These are phyloP conservation scores for Neurospora crassa DNA, from an alignment of 2,329 filamentous ascomycete genomes.

Conservation along the genomic window DNA sequence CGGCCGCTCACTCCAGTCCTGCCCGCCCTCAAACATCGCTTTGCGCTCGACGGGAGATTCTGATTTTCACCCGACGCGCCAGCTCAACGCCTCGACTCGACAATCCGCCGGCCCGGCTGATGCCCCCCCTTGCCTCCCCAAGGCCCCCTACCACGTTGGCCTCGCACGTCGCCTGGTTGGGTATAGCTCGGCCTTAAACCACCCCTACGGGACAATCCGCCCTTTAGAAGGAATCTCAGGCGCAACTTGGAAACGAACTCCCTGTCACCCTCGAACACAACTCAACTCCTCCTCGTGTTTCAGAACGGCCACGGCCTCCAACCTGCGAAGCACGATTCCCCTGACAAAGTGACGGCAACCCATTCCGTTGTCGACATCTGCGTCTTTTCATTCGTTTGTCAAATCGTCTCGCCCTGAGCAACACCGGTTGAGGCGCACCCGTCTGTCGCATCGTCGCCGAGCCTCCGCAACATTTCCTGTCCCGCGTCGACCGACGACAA, in stretches of 20 bases:
- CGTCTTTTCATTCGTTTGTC: neutral
- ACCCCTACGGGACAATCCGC: neutral
- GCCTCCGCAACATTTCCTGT: neutral
- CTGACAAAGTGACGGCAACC: conserved; percentile 1
- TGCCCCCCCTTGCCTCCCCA: neutral
- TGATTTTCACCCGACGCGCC: neutral
- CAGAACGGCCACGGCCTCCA: conserved; percentile 16
- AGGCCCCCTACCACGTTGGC: neutral
- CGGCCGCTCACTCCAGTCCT: neutral
- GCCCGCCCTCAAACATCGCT: neutral
- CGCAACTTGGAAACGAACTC: conserved; percentile 13
- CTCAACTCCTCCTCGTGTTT: conserved; percentile 20
- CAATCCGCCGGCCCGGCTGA: neutral
- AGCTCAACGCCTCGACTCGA: neutral
- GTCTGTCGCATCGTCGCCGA: neutral
- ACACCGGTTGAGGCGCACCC: neutral
- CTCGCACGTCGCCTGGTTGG: neutral
- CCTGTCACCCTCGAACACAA: conserved; percentile 17
- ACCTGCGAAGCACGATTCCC: conserved; percentile 11
- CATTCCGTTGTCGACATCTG: neutral
- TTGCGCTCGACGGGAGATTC: neutral
- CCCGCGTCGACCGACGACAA: neutral
- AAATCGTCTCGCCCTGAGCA: neutral
- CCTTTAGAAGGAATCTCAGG: conserved; percentile 1
- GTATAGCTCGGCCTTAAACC: neutral